phyloP scores from a whole-genome alignment of 1,139 yeast genomes.

The Saccharomyces hybrid region DNA sequence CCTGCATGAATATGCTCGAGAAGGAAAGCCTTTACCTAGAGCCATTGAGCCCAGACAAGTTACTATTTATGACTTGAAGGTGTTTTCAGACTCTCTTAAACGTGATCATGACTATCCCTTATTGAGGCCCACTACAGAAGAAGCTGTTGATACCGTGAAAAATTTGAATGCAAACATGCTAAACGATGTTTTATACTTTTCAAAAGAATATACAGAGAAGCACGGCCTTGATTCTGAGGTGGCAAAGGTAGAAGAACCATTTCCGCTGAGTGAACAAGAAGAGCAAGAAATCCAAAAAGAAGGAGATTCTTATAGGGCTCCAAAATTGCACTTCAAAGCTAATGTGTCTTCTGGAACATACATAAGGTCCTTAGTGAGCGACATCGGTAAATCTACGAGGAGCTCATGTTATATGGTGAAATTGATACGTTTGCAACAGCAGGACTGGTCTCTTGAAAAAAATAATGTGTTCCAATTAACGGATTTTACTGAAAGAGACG shows the following conservation, averaged over 20 bases:
- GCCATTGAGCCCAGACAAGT: constrained; percentile 73
- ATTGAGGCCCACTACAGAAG: constrained; percentile 37
- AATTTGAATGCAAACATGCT: constrained; percentile 50
- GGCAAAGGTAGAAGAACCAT: constrained; percentile 34
- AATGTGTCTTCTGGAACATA: constrained; percentile 94
- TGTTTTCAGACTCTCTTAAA: constrained; percentile 45
- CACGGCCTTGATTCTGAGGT: constrained; percentile 33
- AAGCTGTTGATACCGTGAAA: constrained; percentile 42
- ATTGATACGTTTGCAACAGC: constrained; percentile 65
- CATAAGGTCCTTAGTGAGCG: constrained; percentile 83
- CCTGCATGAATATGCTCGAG: constrained; percentile 87
- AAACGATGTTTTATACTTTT: constrained; percentile 54
- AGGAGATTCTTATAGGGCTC: constrained; percentile 40
- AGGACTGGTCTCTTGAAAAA: constrained; percentile 69
- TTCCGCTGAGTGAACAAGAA: constrained; percentile 29
- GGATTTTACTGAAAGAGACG: constrained; percentile 53
- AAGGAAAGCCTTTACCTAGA: constrained; percentile 77
- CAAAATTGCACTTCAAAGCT: constrained; percentile 64
- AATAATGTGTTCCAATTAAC: constrained; percentile 57
- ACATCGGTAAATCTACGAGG: constrained; percentile 73
- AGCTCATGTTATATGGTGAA: constrained; percentile 88
- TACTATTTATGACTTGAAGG: constrained; percentile 46
- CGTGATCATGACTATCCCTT: constrained; percentile 50
- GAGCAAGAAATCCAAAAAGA: constrained; percentile 23
- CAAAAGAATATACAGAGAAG: constrained; percentile 45